A percentile compares a stretch with the other conserved stretches of the same genome.
Conservation (phyloP, 2,329 filamentous ascomycete species). For the Xylariaceae sp. region DNA sequence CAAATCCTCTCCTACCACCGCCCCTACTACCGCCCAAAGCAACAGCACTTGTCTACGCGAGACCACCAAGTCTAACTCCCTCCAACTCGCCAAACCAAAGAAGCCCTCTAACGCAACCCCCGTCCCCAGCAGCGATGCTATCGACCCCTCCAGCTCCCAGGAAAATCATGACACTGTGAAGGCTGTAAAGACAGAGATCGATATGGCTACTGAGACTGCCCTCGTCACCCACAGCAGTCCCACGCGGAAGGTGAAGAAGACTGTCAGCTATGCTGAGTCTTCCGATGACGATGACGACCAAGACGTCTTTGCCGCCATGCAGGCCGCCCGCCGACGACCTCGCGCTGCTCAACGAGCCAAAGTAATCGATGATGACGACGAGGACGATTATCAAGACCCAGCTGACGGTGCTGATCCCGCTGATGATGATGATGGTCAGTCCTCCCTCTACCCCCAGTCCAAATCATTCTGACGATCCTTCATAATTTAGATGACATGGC, state of each 20-base stretch:
- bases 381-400: constrained; percentile 64
- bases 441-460: background rate
- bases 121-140: constrained; percentile 73
- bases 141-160: constrained; percentile 64
- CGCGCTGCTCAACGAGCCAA: constrained; percentile 51
- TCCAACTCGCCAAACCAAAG: constrained; percentile 34
- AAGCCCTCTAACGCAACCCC: constrained; percentile 57
- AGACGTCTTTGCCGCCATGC: constrained; percentile 56
- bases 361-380: constrained; percentile 62
- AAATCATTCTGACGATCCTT: background rate
- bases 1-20: constrained; percentile 44
- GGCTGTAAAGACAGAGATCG: constrained; percentile 22
- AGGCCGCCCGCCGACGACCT: constrained; percentile 36
- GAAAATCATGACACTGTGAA: constrained; percentile 55
- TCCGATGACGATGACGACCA: constrained; percentile 78
- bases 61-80: constrained; percentile 44
- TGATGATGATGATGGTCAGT: constrained; percentile 59
- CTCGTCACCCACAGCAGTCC: constrained; percentile 62
- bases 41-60: constrained; percentile 42
- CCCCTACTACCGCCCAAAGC: constrained; percentile 19
- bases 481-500: constrained; percentile 61
- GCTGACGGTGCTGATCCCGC: constrained; percentile 55
- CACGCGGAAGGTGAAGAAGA: constrained; percentile 70
- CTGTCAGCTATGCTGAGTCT: constrained; percentile 79
- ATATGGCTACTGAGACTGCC: constrained; percentile 23